Evolutionary conservation across 306 rosid genomes (phyloP).

Genomic region (Quercus rubra): DNA sequence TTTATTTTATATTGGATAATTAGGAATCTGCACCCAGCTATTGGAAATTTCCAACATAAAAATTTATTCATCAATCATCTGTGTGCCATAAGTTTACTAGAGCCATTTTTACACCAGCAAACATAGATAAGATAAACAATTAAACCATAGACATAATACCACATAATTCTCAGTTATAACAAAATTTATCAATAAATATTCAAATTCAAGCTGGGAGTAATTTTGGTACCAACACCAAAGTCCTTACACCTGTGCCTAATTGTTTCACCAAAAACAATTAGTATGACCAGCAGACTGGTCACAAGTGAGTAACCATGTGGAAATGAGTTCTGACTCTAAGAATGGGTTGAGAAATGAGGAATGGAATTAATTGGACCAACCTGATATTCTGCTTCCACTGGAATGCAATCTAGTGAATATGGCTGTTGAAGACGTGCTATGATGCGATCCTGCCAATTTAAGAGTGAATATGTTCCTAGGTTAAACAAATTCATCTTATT

Average conservation of each 20-base stretch:
- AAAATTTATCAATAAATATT: no score
- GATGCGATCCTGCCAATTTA: constrained; percentile 76
- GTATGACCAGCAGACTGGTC: neutral
- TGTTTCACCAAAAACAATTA: neutral
- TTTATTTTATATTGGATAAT: no score
- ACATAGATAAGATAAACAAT: no score
- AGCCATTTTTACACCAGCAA: no score
- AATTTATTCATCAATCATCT: no score
- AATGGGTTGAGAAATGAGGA: neutral
- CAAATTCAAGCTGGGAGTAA: no score
- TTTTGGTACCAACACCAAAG: neutral
- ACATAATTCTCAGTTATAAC: no score
- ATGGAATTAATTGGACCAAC: constrained; percentile 27
- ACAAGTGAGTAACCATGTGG: neutral
- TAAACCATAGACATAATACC: no score
- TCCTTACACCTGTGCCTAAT: neutral
- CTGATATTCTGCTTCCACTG: constrained; percentile 99
- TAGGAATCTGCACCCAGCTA: no score
- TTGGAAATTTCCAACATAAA: no score
- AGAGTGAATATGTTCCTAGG: neutral
- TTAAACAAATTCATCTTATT: neutral
- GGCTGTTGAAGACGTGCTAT: constrained; percentile 98
- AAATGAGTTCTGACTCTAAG: neutral
- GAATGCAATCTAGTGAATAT: constrained; percentile 95
- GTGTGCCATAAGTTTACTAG: no score